These are phyloP conservation scores for Pseudopyrenochaeta lycopersici DNA, from an alignment of 2,329 filamentous ascomycete genomes.

Conservation along the genomic window DNA sequence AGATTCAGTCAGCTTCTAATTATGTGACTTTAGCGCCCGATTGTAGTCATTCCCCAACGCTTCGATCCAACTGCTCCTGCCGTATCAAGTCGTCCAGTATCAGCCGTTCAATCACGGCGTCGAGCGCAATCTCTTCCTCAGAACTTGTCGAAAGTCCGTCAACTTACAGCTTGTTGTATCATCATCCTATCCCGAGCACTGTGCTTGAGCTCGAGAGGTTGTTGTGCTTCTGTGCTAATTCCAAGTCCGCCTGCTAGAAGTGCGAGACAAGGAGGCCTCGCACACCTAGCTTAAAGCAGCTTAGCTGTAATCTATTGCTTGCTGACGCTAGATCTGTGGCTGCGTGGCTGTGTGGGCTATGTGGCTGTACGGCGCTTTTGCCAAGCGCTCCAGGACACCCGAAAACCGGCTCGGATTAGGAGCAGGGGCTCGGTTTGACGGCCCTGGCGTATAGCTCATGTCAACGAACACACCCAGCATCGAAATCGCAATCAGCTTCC, in stretches of 20 bases:
- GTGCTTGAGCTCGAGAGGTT: slow-evolving; percentile 12
- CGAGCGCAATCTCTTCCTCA: too few species aligned
- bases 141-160: slow-evolving; percentile 4
- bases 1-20: too few species aligned
- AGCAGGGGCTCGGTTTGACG: not conserved
- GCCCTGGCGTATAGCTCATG: slow-evolving; percentile 4
- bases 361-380: slow-evolving; percentile 6
- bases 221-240: slow-evolving; percentile 19
- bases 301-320: too few species aligned
- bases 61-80: too few species aligned
- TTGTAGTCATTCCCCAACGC: too few species aligned
- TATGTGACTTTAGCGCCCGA: too few species aligned
- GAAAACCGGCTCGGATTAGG: slow-evolving; percentile 4
- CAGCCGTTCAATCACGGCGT: too few species aligned
- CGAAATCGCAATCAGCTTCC: slow-evolving; percentile 12
- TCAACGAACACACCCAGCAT: slow-evolving; percentile 12
- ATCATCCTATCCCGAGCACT: slow-evolving; percentile 16
- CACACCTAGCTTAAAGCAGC: slow-evolving; percentile 17
- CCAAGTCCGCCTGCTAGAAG: slow-evolving; percentile 19
- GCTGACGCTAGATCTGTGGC: slow-evolving; percentile 9
- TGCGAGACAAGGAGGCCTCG: slow-evolving; percentile 11
- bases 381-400: slow-evolving; percentile 7
- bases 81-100: too few species aligned
- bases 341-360: slow-evolving; percentile 7
- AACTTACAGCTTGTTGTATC: slow-evolving; percentile 7